Conservation (phyloP, 164 flowering plant species). For the Tetracentron sinense region DNA sequence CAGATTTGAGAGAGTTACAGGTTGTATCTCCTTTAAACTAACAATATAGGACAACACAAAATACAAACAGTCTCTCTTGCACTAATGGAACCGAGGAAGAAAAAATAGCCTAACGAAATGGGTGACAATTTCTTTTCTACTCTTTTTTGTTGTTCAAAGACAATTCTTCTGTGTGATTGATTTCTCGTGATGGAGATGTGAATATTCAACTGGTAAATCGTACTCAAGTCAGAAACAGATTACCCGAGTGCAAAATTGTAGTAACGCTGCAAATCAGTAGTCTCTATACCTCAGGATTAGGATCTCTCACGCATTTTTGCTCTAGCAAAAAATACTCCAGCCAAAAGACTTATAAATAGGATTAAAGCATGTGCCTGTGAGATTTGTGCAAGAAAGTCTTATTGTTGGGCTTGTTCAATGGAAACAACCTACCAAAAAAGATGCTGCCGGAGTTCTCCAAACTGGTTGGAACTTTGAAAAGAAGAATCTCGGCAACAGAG, state of each 20-base stretch:
- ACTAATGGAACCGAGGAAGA: neutral
- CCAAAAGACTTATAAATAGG: constrained; percentile 61
- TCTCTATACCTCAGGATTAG: constrained; percentile 24
- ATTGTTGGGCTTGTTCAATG: neutral
- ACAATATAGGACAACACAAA: neutral
- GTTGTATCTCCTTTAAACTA: no score
- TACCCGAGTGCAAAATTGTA: constrained; percentile 1
- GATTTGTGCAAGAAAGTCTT: neutral
- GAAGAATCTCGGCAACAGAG: constrained; percentile 78
- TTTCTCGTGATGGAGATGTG: neutral
- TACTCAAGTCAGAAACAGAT: no score
- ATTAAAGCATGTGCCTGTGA: neutral
- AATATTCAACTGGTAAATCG: neutral
- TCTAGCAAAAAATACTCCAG: constrained; percentile 86
- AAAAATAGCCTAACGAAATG: neutral
- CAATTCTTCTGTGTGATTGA: neutral
- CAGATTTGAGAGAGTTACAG: no score
- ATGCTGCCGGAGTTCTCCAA: constrained; percentile 85
- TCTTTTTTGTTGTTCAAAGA: neutral
- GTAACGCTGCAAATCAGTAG: neutral
- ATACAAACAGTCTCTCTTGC: neutral
- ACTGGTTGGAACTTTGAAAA: constrained; percentile 96
- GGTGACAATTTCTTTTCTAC: neutral
- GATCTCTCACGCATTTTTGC: constrained; percentile 70
- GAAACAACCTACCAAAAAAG: constrained; percentile 60